Conservation (phyloP, 345 rosid species). For the Melaleuca quinquenervia region DNA sequence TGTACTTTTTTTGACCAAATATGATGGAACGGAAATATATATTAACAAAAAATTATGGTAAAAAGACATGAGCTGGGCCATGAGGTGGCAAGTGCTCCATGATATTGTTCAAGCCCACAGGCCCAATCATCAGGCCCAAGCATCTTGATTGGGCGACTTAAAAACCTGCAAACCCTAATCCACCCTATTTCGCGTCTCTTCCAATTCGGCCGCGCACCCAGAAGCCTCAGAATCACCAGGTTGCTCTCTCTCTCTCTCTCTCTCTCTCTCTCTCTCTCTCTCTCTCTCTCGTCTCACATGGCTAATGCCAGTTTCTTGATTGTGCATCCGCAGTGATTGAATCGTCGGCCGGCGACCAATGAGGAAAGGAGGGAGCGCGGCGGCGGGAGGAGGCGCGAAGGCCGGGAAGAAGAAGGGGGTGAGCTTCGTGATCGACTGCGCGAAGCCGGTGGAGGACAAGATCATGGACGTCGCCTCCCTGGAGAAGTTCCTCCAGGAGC, state of each 20-base stretch:
- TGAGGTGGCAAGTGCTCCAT: background rate
- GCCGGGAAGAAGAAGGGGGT: slow-evolving; percentile 40
- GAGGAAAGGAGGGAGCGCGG: slow-evolving; percentile 5
- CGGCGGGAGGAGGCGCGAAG: background rate
- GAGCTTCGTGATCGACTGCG: slow-evolving; percentile 25
- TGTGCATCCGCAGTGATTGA: background rate
- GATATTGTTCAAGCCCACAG: background rate
- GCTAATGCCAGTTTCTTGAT: background rate
- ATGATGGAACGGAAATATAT: background rate
- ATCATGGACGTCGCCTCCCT: slow-evolving; percentile 43
- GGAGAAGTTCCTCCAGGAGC: slow-evolving; percentile 40
- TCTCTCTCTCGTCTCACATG: background rate
- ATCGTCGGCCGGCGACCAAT: background rate
- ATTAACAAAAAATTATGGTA: background rate
- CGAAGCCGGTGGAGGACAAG: slow-evolving; percentile 37
- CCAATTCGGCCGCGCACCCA: background rate
- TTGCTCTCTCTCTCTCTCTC: background rate
- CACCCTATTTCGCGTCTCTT: background rate
- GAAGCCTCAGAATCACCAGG: background rate
- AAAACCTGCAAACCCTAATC: background rate
- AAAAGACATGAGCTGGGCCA: background rate
- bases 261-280: background rate
- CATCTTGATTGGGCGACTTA: background rate
- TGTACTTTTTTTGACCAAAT: background rate
- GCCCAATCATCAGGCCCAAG: background rate